Evolutionary conservation across 176 grass and related monocot species (phyloP).

Genomic region (Tuctoria greenei): DNA sequence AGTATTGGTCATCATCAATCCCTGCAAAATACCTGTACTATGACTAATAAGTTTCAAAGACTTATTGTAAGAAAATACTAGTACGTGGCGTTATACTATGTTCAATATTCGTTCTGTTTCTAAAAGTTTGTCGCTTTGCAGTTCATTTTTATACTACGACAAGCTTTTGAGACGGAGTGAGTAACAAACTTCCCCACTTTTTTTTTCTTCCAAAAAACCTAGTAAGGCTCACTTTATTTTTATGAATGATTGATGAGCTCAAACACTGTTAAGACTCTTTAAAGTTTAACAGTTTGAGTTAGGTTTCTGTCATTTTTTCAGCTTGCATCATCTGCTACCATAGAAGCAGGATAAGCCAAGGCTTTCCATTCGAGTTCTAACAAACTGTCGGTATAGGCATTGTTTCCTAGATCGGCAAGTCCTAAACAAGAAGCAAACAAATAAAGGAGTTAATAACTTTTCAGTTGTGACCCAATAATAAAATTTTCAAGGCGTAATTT

Average conservation of each 20-base stretch:
- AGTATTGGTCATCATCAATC: background rate
- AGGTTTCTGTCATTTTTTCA: background rate
- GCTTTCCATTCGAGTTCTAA: slow-evolving; percentile 2
- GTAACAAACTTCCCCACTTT: background rate
- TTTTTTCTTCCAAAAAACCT: no score
- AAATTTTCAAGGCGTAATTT: background rate
- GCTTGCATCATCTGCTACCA: background rate
- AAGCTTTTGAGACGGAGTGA: no score
- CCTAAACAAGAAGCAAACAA: background rate
- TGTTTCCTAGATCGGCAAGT: background rate
- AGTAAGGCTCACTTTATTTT: no score
- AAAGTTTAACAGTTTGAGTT: no score
- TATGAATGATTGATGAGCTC: no score
- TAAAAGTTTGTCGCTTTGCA: no score
- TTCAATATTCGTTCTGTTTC: no score
- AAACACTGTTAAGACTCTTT: no score
- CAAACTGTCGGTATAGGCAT: slow-evolving; percentile 19
- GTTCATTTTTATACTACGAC: no score
- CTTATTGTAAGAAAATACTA: no score
- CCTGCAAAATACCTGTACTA: background rate
- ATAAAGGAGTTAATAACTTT: background rate
- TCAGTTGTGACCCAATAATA: background rate
- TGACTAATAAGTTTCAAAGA: no score
- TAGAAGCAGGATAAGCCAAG: background rate
- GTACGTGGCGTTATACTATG: no score